These are phyloP conservation scores for Calamus simplicifolius DNA, from an alignment of 176 grass and related monocot species.

Conservation along the genomic window DNA sequence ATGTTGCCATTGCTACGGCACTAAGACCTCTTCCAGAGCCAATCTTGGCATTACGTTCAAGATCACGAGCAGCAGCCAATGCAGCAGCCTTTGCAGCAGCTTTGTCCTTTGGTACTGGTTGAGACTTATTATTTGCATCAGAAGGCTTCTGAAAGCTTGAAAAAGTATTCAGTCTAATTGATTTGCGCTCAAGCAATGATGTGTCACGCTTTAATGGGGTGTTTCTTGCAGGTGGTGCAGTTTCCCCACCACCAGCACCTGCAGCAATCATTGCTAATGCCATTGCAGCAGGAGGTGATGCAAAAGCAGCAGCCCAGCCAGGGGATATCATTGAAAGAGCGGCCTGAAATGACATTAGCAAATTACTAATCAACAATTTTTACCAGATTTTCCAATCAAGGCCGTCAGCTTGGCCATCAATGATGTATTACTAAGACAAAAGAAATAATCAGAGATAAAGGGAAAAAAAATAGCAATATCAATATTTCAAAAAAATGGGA, in stretches of 20 bases:
- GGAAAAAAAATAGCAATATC: too few relatives aligned
- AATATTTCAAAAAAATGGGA: too few relatives aligned
- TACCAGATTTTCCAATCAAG: too few relatives aligned
- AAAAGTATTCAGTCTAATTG: conserved; percentile 62
- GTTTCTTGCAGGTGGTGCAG: conserved; percentile 43
- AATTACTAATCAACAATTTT: neutral
- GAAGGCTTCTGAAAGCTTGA: conserved; percentile 79
- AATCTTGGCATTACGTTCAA: conserved; percentile 88
- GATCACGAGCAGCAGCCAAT: conserved; percentile 78
- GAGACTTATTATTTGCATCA: conserved; percentile 57
- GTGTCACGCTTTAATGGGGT: conserved; percentile 60
- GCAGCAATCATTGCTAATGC: conserved; percentile 98
- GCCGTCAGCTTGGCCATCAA: too few relatives aligned
- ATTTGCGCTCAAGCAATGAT: conserved; percentile 59
- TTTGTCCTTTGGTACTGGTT: conserved; percentile 68
- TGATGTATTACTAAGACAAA: too few relatives aligned
- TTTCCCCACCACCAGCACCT: conserved; percentile 86
- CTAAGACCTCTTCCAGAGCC: conserved; percentile 92
- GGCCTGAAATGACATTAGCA: conserved; percentile 33
- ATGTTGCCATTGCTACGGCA: conserved; percentile 99
- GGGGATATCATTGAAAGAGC: conserved; percentile 83
- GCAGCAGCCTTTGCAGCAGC: conserved; percentile 85
- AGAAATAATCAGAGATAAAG: too few relatives aligned
- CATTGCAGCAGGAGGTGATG: conserved; percentile 95
- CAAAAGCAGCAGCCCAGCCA: conserved; percentile 99